Conservation (phyloP, 768 basidiomycete genomes). For the Solioccasus polychromus region DNA sequence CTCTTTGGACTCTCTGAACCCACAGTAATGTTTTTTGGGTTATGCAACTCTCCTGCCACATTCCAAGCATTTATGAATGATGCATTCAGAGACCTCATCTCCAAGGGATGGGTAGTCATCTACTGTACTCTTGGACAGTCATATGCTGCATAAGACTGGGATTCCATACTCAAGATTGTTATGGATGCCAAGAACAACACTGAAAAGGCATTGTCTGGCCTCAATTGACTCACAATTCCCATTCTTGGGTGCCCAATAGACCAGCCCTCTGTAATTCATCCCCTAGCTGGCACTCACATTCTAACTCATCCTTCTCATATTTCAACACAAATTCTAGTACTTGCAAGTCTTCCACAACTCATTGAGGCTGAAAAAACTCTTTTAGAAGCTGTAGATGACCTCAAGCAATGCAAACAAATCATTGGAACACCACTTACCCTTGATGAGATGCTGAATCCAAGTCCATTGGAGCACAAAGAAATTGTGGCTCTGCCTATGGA, state of each 20-base stretch:
- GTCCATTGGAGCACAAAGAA: neutral
- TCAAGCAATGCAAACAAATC: neutral
- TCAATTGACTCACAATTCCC: neutral
- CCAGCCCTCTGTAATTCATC: neutral
- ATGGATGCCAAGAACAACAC: neutral
- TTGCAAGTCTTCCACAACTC: neutral
- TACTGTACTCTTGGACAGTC: no score
- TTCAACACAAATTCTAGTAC: neutral
- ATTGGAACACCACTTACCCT: neutral
- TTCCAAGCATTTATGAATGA: no score
- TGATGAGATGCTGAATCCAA: constrained; percentile 1
- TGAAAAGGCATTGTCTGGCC: neutral
- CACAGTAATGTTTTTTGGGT: no score
- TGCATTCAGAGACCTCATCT: no score
- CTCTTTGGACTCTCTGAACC: no score
- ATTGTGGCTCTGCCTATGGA: neutral
- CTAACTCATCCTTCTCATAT: neutral
- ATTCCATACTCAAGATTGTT: neutral
- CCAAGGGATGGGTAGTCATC: no score
- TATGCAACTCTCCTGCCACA: no score
- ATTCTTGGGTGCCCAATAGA: neutral
- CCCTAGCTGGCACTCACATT: neutral
- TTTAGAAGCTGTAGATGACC: neutral
- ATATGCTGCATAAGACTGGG: neutral
- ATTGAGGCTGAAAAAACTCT: neutral